Percentiles rank a stretch among this genome's conserved stretches.
Conservation (phyloP, 805 yeast genomes). For the Novakomyces olei region DNA sequence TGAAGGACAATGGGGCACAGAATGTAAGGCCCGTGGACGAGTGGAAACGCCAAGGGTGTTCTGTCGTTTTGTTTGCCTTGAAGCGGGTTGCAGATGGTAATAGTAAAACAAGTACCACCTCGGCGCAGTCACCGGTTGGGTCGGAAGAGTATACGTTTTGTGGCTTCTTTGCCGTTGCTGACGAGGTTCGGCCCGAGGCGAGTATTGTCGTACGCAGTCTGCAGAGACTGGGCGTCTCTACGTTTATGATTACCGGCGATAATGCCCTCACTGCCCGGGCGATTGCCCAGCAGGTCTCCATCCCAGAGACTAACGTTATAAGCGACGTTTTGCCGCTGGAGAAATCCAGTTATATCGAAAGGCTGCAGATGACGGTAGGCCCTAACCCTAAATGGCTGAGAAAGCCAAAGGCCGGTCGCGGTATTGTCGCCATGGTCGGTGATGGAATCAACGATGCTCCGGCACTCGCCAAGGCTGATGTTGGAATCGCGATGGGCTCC, state of each 20-base stretch:
- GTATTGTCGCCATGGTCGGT: slow-evolving; percentile 54
- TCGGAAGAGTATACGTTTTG: too few species aligned
- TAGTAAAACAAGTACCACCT: too few species aligned
- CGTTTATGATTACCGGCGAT: slow-evolving; percentile 67
- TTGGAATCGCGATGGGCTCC: slow-evolving; percentile 54
- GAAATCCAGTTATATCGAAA: slow-evolving; percentile 23
- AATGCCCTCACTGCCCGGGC: slow-evolving; percentile 43
- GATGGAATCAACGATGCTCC: slow-evolving; percentile 76
- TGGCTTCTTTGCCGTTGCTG: slow-evolving; percentile 37
- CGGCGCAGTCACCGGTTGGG: too few species aligned
- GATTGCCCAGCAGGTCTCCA: slow-evolving; percentile 41
- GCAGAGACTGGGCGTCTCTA: slow-evolving; percentile 23
- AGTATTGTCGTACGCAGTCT: slow-evolving; percentile 25
- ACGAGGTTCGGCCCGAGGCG: slow-evolving; percentile 31
- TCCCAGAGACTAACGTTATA: slow-evolving; percentile 28
- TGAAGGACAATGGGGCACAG: too few species aligned
- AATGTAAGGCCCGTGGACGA: too few species aligned
- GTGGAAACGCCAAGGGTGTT: too few species aligned
- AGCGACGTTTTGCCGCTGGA: slow-evolving; percentile 57
- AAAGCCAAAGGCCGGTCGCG: slow-evolving; percentile 21
- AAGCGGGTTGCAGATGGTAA: too few species aligned
- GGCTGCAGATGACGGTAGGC: slow-evolving; percentile 23
- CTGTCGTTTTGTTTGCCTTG: too few species aligned
- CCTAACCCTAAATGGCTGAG: slow-evolving; percentile 29
- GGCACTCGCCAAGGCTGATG: slow-evolving; percentile 50